These are phyloP conservation scores for Anthostomella pinea DNA, from an alignment of 2,329 filamentous ascomycete species.

Conservation along the genomic window DNA sequence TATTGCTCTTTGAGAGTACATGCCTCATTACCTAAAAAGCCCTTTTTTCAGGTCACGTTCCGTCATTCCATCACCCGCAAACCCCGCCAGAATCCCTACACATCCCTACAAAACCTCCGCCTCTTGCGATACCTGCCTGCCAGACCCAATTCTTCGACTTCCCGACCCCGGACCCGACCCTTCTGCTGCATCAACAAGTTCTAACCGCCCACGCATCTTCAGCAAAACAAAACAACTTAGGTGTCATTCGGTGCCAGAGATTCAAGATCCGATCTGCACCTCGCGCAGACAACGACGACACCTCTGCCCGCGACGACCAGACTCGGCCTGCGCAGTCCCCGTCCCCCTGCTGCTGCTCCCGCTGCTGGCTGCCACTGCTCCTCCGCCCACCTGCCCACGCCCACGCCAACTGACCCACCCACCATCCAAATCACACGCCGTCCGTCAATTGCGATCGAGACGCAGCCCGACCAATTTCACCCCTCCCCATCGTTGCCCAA, in stretches of 20 bases:
- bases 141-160: too few relatives aligned
- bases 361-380: too few relatives aligned
- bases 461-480: slow-evolving; percentile 14
- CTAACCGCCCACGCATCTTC: slow-evolving; percentile 17
- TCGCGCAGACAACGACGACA: too few relatives aligned
- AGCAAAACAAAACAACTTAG: too few relatives aligned
- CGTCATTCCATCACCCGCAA: slow-evolving; percentile 32
- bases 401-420: slow-evolving; percentile 16
- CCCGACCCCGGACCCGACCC: too few relatives aligned
- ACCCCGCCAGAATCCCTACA: slow-evolving; percentile 32
- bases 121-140: slow-evolving; percentile 23
- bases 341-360: too few relatives aligned
- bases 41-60: slow-evolving; percentile 33
- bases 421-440: slow-evolving; percentile 14
- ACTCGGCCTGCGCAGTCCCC: too few relatives aligned
- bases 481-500: slow-evolving; percentile 27
- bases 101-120: slow-evolving; percentile 27
- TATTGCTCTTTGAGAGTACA: slow-evolving; percentile 22
- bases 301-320: too few relatives aligned
- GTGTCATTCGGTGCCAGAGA: too few relatives aligned
- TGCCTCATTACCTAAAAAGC: slow-evolving; percentile 30
- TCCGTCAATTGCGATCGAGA: slow-evolving; percentile 22
- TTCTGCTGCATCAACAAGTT: slow-evolving; percentile 16
- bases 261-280: too few relatives aligned
- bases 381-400: slow-evolving; percentile 15